Base-by-base conservation (phyloP, 768 basidiomycete species). In the Termitomyces sp. region DNA sequence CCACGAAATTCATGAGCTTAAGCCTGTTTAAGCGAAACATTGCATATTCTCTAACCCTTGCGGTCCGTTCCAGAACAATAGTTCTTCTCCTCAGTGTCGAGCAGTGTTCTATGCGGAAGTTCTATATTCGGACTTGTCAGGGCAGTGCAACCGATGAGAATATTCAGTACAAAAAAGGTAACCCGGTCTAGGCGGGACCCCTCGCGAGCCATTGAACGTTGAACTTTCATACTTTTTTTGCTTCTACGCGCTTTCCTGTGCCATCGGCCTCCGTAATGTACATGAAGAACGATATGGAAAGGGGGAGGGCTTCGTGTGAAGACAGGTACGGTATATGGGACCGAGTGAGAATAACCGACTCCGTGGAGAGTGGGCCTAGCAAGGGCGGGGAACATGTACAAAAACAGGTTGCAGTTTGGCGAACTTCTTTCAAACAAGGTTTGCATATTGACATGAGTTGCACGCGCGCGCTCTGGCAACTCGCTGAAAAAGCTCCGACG, bases 81-180 rank as follows among this genome's bases (percentile, higher is more conserved):
- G 29, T 29, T 3, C 7, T 29, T 37, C 4, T 41, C 11, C 43
- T n/a, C 3, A 38, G 47, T 23, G 29, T 25, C 16, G 2, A 12
- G 25, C 40, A 52, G 9, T 56, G 38, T 56, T 56, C 55, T 56
- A 44, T 49, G 55, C 48, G 38, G 55, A 56, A 56, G 54, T 50
- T 56, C 55, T 17, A 50, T 43, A 35, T 56, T 19, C 17, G 48
- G 55, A 23, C 42, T 37, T 7, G 38, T 56, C 55, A 50, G 55
- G 37, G 40, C 43, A 38, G 45, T 37, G 9, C 41, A 5, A 25
- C 25, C 35, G 19, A 27, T 3, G 49, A 43, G 16, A 11, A 16
- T 3, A 17, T n/a, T n/a, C n/a, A 14, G 14, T 17, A 25, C 48
- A 35, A 17, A 21, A 49, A 34, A 19, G 34, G 48, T 34, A 34